Base-by-base conservation (phyloP, 2,329 filamentous ascomycete species). In the Coniosporium tulheliwenetii region DNA sequence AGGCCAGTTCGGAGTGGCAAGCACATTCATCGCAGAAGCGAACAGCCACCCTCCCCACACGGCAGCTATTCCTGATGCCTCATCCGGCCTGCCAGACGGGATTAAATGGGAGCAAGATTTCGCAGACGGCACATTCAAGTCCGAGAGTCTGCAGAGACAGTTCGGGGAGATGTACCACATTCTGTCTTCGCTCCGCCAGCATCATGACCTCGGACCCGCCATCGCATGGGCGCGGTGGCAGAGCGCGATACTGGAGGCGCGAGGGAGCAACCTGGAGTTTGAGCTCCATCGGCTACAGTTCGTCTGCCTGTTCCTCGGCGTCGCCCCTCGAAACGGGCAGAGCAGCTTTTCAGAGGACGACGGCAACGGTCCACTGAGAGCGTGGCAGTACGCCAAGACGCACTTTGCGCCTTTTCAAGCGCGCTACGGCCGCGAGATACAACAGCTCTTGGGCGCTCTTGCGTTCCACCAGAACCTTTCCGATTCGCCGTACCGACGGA, bases 131-230 rank as follows among this genome's bases (percentile, higher is more conserved):
- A 69, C 72, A 4, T 65, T 79, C 31, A 72, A 79, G 45, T 79
- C 77, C 0, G 66, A 70, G 45, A 71, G 79, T 39, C 69, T 95
- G n/a, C 81, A 89, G 50, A 69, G 74, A 41, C 77, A 85, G 48
- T 98, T 98, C 54, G 69, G 78, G 8, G 77, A 81, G 44, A 95
- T 98, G 86, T 96, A 96, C 59, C 69, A 75, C 52, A 93, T 96
- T 41, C 69, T 98, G 8, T 75, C 82, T 45, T 71, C 87, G 42
- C 68, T 96, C 43, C 82, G 81, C 49, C 66, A 75, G 19, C 60
- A 73, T 19, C 73, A 72, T 39, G 84, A 95, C 50, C 71, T 96
- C 1, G 60, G 73, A 0, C 85, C 86, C 0, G 91, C 91, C 1
- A 96, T 98, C 16, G 65, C 74, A 41, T 98, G 91, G 91, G 85